phyloP scores from a whole-genome alignment of 176 grass and related monocot species.

The Oryza australiensis region DNA sequence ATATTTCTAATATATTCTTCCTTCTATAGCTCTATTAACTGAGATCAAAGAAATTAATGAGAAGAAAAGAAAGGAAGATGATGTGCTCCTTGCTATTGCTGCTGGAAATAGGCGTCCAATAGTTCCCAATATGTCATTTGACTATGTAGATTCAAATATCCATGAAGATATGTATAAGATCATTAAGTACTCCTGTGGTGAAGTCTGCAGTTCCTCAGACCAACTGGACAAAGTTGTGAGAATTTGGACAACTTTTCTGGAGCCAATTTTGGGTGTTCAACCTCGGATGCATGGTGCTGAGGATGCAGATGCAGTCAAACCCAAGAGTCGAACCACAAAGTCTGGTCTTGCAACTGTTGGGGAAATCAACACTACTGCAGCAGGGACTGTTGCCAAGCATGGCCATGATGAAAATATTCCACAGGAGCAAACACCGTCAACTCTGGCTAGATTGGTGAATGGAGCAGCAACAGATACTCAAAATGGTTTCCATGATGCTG shows the following conservation, averaged over 20 bases:
- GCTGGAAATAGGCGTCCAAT: conserved; percentile 80
- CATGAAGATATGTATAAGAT: conserved; percentile 93
- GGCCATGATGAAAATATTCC: conserved; percentile 46
- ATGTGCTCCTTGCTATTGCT: conserved; percentile 85
- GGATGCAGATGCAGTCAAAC: conserved; percentile 58
- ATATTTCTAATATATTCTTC: conserved; percentile 40
- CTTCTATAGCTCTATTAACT: conserved; percentile 79
- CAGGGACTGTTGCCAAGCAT: conserved; percentile 46
- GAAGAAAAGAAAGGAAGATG: conserved; percentile 96
- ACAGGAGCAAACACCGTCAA: conserved; percentile 40
- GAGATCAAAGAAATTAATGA: conserved; percentile 99
- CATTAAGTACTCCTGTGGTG: conserved; percentile 91
- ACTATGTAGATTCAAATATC: conserved; percentile 69
- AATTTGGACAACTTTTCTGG: conserved; percentile 89
- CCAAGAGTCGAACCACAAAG: conserved; percentile 64
- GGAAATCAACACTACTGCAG: conserved; percentile 52
- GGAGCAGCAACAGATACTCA: conserved; percentile 47
- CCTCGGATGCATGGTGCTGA: conserved; percentile 42
- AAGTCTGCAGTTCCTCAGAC: conserved; percentile 85
- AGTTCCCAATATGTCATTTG: conserved; percentile 89
- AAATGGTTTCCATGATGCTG: conserved; percentile 62
- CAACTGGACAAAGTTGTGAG: conserved; percentile 93
- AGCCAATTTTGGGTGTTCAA: conserved; percentile 77
- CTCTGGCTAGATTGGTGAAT: conserved; percentile 45
- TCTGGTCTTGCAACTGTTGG: conserved; percentile 42